These are phyloP conservation scores for Helenozyma rhizophorensis DNA, from an alignment of 805 yeast genomes.

Conservation along the genomic window DNA sequence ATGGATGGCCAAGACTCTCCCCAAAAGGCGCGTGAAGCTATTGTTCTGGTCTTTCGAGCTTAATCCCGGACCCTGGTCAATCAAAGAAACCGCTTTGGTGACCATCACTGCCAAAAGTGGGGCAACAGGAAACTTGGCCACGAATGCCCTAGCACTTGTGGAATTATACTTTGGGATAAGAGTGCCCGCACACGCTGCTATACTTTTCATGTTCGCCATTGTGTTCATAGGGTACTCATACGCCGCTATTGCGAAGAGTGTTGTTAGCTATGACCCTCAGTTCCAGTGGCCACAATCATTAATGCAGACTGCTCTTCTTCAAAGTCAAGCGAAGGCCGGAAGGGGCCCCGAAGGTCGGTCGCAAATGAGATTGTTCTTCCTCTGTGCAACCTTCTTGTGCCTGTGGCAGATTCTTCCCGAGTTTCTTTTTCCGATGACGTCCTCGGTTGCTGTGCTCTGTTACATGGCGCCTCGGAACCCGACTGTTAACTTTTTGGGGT, in stretches of 20 bases:
- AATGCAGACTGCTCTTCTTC: slow-evolving; percentile 41
- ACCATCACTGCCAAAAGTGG: slow-evolving; percentile 50
- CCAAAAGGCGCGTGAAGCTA: slow-evolving; percentile 21
- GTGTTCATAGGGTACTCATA: slow-evolving; percentile 52
- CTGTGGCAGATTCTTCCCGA: slow-evolving; percentile 50
- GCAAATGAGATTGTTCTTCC: slow-evolving; percentile 36
- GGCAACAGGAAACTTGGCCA: slow-evolving; percentile 50
- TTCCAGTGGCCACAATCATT: slow-evolving; percentile 47
- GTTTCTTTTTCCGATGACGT: slow-evolving; percentile 43
- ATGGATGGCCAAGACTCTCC: slow-evolving; percentile 40
- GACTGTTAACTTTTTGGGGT: slow-evolving; percentile 42
- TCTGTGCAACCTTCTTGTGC: slow-evolving; percentile 21
- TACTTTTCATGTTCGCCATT: slow-evolving; percentile 47
- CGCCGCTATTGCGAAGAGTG: slow-evolving; percentile 45
- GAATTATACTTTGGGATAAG: slow-evolving; percentile 39
- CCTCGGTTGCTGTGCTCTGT: slow-evolving; percentile 46
- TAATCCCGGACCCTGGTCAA: slow-evolving; percentile 55
- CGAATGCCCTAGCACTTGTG: slow-evolving; percentile 44
- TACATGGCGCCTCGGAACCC: slow-evolving; percentile 44
- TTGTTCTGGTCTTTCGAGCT: slow-evolving; percentile 23
- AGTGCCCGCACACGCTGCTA: slow-evolving; percentile 29
- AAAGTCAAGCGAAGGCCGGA: slow-evolving; percentile 18
- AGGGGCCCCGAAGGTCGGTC: slow-evolving; percentile 1
- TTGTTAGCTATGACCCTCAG: slow-evolving; percentile 45
- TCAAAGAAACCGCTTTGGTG: slow-evolving; percentile 50